Conservation (phyloP, 192 early-diverging fungal species). For the Entomortierella parvispora region DNA sequence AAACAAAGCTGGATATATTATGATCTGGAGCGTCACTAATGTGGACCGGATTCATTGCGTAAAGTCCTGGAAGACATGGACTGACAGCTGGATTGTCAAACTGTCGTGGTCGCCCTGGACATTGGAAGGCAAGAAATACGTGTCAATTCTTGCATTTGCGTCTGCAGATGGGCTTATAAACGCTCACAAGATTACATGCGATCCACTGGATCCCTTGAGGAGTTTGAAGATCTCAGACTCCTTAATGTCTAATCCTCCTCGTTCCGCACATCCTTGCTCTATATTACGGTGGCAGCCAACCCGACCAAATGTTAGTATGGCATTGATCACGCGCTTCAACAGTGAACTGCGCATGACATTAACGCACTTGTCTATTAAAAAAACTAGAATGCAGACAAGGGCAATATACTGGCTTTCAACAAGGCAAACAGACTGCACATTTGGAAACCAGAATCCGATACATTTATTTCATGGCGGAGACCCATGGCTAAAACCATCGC, state of each 20-base stretch:
- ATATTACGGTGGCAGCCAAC: constrained; percentile 25
- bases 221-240: constrained; percentile 15
- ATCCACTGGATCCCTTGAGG: constrained; percentile 2
- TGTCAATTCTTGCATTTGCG: constrained; percentile 31
- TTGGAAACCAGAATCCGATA: constrained; percentile 19
- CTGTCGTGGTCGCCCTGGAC: constrained; percentile 46
- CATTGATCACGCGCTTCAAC: neutral
- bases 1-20: constrained; percentile 36
- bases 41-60: constrained; percentile 20
- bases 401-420: constrained; percentile 28
- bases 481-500: constrained; percentile 41
- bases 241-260: neutral
- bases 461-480: constrained; percentile 19
- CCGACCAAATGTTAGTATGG: constrained; percentile 2
- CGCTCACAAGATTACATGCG: constrained; percentile 21
- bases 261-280: constrained; percentile 21
- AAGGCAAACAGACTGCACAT: constrained; percentile 30
- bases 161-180: constrained; percentile 25
- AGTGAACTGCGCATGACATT: neutral
- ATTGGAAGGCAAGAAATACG: constrained; percentile 3
- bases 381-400: neutral
- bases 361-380: neutral
- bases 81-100: constrained; percentile 16
- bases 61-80: constrained; percentile 10
- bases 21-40: constrained; percentile 31